A percentile compares a stretch with the other conserved stretches of the same genome.
phyloP scores from a whole-genome alignment of 2,329 filamentous ascomycete species.

The Cladosporium sp. region DNA sequence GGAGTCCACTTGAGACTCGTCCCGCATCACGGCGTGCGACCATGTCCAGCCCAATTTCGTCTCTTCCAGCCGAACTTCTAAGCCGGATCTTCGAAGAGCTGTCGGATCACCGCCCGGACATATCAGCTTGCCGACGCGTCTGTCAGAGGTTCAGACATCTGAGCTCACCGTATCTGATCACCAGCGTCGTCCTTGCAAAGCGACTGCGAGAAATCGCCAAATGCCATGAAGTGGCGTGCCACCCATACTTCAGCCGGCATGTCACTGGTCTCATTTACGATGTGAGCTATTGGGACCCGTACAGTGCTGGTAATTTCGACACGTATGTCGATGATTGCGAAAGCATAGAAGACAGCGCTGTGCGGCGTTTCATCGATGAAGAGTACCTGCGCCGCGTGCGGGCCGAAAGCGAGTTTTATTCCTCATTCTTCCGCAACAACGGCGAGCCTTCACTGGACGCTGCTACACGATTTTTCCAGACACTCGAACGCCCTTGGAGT shows the following conservation, averaged over 20 bases:
- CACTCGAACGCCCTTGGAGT: neutral
- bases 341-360: constrained; percentile 11
- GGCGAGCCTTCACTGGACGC: constrained; percentile 7
- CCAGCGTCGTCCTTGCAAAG: constrained; percentile 8
- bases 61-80: constrained; percentile 8
- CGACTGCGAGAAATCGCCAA: constrained; percentile 8
- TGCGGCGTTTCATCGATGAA: constrained; percentile 5
- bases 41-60: neutral
- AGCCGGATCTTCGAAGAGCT: constrained; percentile 8
- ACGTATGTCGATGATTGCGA: constrained; percentile 12
- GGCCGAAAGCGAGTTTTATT: constrained; percentile 4
- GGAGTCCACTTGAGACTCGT: neutral
- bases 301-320: constrained; percentile 5
- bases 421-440: neutral
- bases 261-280: constrained; percentile 10
- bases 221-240: constrained; percentile 3
- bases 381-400: constrained; percentile 1
- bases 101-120: constrained; percentile 3
- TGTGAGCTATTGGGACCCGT: constrained; percentile 9
- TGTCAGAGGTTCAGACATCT: neutral
- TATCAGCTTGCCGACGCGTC: constrained; percentile 4
- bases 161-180: constrained; percentile 13
- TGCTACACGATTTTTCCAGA: neutral
- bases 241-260: constrained; percentile 13
- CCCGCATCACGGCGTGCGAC: neutral